Evolutionary conservation across 225 moss, liverwort and hornwort species (phyloP), one percentile per base, ranked within the genome.

Genomic region (Pseudoscleropodium purum): DNA sequence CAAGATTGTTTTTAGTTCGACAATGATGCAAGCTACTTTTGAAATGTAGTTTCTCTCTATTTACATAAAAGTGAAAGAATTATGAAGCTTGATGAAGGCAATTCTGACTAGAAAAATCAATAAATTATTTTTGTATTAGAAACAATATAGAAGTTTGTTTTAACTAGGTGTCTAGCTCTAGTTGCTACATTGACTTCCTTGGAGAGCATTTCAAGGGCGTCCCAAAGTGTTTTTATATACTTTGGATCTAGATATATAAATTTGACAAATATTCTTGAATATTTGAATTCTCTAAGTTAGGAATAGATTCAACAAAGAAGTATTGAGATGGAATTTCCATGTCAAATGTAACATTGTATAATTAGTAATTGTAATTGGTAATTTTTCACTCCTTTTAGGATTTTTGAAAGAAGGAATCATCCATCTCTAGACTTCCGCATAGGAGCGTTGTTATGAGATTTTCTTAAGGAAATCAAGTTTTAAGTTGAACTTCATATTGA

Each of bases 171-270:
- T 75, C 0, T 19, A 20, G 2, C 4, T 33, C 5, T 33, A 33
- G 7, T 0, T 51, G 20, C 8, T 51, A 12, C 37, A 33, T 33
- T 76, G 33, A 33, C 7, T 1, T 76, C 13, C 0, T 51, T 49
- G 0, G 13, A 45, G 0, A 12, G 1, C 19, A 19, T 33, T 2
- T 33, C 0, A 0, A 76, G 0, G 21, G 8, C 1, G 0, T 33
- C 0, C 20, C 0, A 33, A 24, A 0, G 7, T 75, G 2, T 47
- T 49, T 49, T 20, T 33, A 49, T 49, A 1, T 12, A 2, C 13
- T 20, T 18, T 49, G 7, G 7, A 77, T 77, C 0, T 2, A 1
- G 1, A 52, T 23, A 5, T 34, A 21, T 75, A 13, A 34, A 36
- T 36, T 77, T 77, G 77, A 54, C 5, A 54, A 2, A 5, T 36